Conservation (phyloP, 768 basidiomycete species). For the Stropharia rugosoannulata region DNA sequence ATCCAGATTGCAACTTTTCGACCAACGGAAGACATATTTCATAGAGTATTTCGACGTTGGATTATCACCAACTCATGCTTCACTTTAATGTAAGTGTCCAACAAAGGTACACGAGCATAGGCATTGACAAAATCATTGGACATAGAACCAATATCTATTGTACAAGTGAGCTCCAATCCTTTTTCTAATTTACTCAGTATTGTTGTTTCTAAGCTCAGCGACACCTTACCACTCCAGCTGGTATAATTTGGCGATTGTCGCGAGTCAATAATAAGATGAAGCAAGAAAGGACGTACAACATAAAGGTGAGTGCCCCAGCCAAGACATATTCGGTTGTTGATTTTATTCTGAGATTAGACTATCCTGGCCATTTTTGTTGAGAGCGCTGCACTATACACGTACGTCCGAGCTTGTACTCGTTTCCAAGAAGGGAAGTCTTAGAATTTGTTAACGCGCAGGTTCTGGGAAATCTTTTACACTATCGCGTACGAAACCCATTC, state of each 20-base stretch:
- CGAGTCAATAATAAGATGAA: background rate
- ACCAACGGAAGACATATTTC: background rate
- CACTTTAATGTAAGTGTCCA: background rate
- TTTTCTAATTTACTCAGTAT: background rate
- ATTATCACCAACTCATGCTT: background rate
- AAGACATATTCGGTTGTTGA: background rate
- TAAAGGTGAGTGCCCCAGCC: background rate
- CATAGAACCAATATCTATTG: constrained; percentile 2
- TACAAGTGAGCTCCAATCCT: background rate
- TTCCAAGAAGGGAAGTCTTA: background rate
- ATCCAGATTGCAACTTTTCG: background rate
- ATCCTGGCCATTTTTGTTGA: constrained; percentile 1
- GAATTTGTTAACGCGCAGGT: background rate
- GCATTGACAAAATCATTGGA: background rate
- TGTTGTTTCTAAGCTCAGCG: too few species aligned
- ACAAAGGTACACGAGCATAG: too few species aligned
- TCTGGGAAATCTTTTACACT: background rate
- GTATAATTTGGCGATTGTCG: constrained; percentile 1
- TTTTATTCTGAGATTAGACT: background rate
- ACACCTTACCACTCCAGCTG: background rate
- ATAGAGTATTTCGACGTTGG: background rate
- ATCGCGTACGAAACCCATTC: background rate
- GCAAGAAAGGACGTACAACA: background rate
- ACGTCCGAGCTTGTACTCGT: background rate
- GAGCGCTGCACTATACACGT: constrained; percentile 3